Base-by-base conservation (phyloP, 768 basidiomycete genomes). In the Mycena belliarum region DNA sequence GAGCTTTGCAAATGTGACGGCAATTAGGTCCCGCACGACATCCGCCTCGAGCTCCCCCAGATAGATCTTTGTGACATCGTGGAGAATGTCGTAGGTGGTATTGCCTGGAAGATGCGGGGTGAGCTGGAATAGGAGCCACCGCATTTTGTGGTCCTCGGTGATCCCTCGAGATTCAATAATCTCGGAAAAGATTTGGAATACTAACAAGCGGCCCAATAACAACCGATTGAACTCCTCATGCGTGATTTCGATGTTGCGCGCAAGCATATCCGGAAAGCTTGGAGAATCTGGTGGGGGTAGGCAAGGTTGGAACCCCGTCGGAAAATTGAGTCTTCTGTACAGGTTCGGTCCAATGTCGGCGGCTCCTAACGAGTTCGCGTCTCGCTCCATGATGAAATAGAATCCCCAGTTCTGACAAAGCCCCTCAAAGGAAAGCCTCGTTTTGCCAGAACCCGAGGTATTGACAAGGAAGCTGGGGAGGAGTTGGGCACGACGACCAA, bases 381-480 rank as follows among this genome's bases (percentile, higher is more conserved):
- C 52, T 6, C 4, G 32, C 1, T 16, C 33, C 43, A 46, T n/a
- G 20, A 23, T 47, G 29, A 47, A 38, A 28, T 54, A 54, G 14
- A 54, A 46, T 26, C 52, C 52, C 52, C 52, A 54, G 25, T 55
- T 25, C 10, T 25, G 45, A 14, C 55, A 57, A 2, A 57, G 43
- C 10, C 55, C 49, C 11, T 57, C 55, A 21, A 53, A 45, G 8
- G 26, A 18, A 10, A 53, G 18, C 11, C 52, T 14, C 1, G 52
- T 54, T 16, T 54, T 54, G 1, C 52, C 52, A 14, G 28, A 37
- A 4, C 52, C 52, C 4, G 52, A 54, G 14, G 44, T 25, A 25
- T 54, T 54, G 2, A 54, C 44, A 3, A 54, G 52, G 12, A 54
- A 54, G 25, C 52, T 54, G 33, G 1, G 33, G 6, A 12, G 7